A percentile compares a stretch with the other conserved stretches of the same genome.
Evolutionary conservation across 768 basidiomycete species (phyloP).

Genomic region (Boletellus sp.): DNA sequence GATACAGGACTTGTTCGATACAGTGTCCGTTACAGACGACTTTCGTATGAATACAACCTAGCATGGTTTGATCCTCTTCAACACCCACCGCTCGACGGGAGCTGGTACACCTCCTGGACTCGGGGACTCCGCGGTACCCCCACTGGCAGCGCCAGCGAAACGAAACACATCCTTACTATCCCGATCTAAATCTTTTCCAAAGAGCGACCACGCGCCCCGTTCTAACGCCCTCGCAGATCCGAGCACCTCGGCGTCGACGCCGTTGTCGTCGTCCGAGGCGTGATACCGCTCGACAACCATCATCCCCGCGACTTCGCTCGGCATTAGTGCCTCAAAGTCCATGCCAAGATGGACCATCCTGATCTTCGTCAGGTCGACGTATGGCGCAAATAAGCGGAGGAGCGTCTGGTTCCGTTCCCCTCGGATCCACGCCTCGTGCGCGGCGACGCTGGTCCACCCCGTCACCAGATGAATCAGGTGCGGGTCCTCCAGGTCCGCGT

Average conservation of each 20-base stretch:
- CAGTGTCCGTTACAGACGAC: too few species aligned
- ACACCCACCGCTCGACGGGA: constrained; percentile 5
- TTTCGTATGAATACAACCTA: background rate
- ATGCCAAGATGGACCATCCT: constrained; percentile 39
- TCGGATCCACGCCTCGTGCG: constrained; percentile 42
- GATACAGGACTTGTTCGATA: too few species aligned
- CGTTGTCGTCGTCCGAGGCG: background rate
- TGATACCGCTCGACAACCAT: constrained; percentile 9
- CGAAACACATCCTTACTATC: constrained; percentile 10
- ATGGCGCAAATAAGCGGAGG: constrained; percentile 27
- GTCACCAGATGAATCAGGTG: constrained; percentile 37
- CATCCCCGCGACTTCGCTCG: constrained; percentile 7
- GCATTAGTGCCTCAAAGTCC: constrained; percentile 34
- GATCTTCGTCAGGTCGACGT: constrained; percentile 27
- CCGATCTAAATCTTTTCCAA: constrained; percentile 16
- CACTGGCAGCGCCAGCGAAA: background rate
- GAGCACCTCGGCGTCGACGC: background rate
- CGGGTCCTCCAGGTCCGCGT: constrained; percentile 20
- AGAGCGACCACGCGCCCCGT: background rate
- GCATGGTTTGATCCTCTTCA: constrained; percentile 8
- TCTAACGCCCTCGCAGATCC: background rate
- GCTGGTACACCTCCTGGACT: background rate
- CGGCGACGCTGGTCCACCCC: constrained; percentile 41
- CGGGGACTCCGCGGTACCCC: background rate
- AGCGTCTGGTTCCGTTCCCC: constrained; percentile 40